Base-by-base conservation (phyloP, 2,329 filamentous ascomycete species). In the Claviceps paspali region DNA sequence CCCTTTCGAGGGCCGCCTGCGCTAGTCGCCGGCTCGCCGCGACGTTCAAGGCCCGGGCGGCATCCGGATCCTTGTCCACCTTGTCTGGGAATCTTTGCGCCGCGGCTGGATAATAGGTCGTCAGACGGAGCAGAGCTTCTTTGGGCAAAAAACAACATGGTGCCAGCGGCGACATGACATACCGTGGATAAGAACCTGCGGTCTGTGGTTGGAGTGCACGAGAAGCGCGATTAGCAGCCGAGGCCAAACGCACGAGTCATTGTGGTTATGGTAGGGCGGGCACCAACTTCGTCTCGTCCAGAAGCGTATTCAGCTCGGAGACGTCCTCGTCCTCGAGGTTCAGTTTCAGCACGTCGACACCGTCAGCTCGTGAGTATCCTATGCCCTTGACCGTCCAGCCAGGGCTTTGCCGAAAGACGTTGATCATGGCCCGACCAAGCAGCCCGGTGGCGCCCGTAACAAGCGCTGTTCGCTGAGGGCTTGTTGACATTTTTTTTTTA, bases 41-140 rank as follows among this genome's bases (percentile, higher is more conserved):
- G 10, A 88, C 74, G 51, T 93, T 93, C 49, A 92, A 65, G 14
- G 68, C 69, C 42, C 70, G 72, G 3, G 85, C 83, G 38, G 75
- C 81, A 41, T 78, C 72, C 3, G 85, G 86, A 54, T 94, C 75
- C 45, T 73, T 70, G 49, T 86, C 80, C 51, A 86, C 88, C 53
- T 81, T 80, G 58, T 94, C 86, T 2, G 87, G 86, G 50, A 80
- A 92, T 43, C 84, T 76, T 57, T 93, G 87, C 32, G 86, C 86
- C 29, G 86, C 87, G 53, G 82, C 82, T 87, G 44, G 27, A 15
- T 28, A 6, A 22, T 5, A 8, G 21, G n/a, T n/a, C n/a, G n/a
- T n/a, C n/a, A n/a, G n/a, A n/a, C n/a, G n/a, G n/a, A n/a, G n/a
- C n/a, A 14, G 21, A 23, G 30, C 15, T 27, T 35, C 17, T 14